phyloP scores from a whole-genome alignment of 441 rosid genomes.

The Gossypium aridum region DNA sequence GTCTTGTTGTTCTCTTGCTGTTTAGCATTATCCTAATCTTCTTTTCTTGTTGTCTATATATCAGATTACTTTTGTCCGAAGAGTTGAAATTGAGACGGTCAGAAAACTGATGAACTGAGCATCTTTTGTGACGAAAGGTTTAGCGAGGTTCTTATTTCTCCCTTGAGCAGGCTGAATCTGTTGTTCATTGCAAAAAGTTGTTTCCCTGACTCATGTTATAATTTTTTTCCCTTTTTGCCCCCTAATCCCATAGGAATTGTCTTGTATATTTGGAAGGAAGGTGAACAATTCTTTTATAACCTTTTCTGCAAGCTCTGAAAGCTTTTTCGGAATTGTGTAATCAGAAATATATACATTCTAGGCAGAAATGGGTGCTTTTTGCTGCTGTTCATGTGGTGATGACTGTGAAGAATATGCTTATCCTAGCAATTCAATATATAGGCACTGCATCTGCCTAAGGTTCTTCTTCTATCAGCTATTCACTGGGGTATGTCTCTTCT shows the following conservation, averaged over 20 bases:
- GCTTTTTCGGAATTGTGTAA: not conserved
- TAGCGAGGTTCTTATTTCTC: not conserved
- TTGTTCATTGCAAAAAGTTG: not conserved
- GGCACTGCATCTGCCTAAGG: conserved; percentile 47
- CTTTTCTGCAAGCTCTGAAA: not conserved
- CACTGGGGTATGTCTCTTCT: conserved; percentile 40
- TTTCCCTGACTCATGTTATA: not conserved
- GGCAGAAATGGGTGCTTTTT: conserved; percentile 38
- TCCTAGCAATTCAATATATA: conserved; percentile 38
- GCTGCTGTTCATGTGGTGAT: conserved; percentile 48
- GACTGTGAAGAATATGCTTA: conserved; percentile 42
- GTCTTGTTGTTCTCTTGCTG: not conserved
- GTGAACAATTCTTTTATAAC: not conserved
- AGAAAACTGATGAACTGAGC: not conserved
- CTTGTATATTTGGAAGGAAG: conserved; percentile 7
- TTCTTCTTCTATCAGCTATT: conserved; percentile 44
- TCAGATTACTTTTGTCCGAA: not conserved
- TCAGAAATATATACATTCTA: conserved; percentile 1
- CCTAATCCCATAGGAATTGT: not conserved
- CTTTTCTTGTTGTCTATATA: not conserved
- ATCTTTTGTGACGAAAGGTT: not conserved
- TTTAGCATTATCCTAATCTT: not conserved
- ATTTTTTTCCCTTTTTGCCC: not conserved
- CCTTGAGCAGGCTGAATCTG: not conserved
- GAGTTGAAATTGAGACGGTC: not conserved